Evolutionary conservation across 2,329 filamentous ascomycete genomes (phyloP).

Genomic region (Pseudogymnoascus sp.): DNA sequence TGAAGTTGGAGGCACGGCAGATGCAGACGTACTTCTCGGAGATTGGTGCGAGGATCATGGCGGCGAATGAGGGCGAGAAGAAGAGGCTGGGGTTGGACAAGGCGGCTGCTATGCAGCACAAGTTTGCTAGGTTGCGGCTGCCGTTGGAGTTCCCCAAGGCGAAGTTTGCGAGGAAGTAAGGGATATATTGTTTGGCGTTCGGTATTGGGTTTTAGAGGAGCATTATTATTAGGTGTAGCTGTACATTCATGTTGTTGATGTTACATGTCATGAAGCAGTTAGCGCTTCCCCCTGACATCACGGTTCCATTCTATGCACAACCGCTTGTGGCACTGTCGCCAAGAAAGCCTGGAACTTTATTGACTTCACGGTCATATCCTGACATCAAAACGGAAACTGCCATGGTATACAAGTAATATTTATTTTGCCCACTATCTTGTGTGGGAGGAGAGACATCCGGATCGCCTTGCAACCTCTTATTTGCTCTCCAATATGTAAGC

Average conservation of each 20-base stretch:
- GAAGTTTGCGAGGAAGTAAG: slow-evolving; percentile 20
- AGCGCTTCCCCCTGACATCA: background rate
- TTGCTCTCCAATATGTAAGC: background rate
- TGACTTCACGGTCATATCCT: background rate
- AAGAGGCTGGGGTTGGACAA: slow-evolving; percentile 50
- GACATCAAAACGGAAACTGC: background rate
- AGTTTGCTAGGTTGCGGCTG: slow-evolving; percentile 63
- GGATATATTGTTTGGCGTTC: background rate
- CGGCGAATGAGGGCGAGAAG: slow-evolving; percentile 38
- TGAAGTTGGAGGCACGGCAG: slow-evolving; percentile 62
- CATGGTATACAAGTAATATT: background rate
- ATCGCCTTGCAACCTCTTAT: background rate
- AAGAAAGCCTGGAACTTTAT: background rate
- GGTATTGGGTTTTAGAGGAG: background rate
- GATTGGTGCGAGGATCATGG: slow-evolving; percentile 57
- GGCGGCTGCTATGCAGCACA: slow-evolving; percentile 50
- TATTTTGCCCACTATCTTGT: background rate
- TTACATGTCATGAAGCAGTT: background rate
- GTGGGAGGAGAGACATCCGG: background rate
- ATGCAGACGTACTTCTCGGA: slow-evolving; percentile 67
- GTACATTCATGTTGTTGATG: background rate
- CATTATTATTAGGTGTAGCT: slow-evolving; percentile 1
- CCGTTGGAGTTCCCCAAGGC: slow-evolving; percentile 75
- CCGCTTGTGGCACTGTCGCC: too few relatives aligned
- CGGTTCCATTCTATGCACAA: background rate